Base-by-base conservation (phyloP, 352 stramenopile genomes). In the Aphanomyces euteiches region DNA sequence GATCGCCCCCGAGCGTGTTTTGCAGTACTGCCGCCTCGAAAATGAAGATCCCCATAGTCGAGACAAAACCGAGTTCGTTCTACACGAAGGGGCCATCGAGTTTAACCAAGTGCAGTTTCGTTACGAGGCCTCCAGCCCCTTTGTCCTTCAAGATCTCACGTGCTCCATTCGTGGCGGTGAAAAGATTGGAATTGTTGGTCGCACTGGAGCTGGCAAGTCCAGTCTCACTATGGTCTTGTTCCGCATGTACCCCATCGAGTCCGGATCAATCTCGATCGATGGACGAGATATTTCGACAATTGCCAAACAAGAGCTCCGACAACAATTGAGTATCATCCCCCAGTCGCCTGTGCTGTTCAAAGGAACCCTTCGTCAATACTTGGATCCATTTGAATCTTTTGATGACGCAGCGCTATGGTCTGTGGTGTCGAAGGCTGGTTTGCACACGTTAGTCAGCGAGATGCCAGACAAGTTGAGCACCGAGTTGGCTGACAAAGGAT, bases 131-230 rank as follows among this genome's bases (percentile, higher is more conserved):
- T 12, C 43, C 10, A 50, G 10, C 43, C 43, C 43, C 1, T 50
- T 50, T n/a, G 43, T 50, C 43, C 43, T 50, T 96, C 37, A 63
- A 5, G 43, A 75, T 47, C 17, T 69, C 8, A 83, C 57, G 15
- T 93, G 77, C 60, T 56, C 70, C 0, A 82, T 93, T 60, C 56
- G 50, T 38, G 78, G 76, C 1, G 84, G 86, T 0, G 81, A 90
- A 56, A 90, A 88, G 65, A 66, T 93, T 21, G 90, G 90, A 3
- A 85, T 97, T 19, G 90, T 89, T 37, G 92, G 91, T 1, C 88
- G 91, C 21, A 98, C 91, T 1, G 92, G 92, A 39, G 88, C 89
- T 7, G 92, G 92, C 36, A 98, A 98, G 73, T 92, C 82, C 17
- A 94, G 89, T 28, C 76, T 98, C 17, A 58, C 97, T 40, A 85